A percentile compares a stretch with the other conserved stretches of the same genome.
phyloP scores from a whole-genome alignment of 2,329 filamentous ascomycete genomes.

The Colletotrichum limetticola region DNA sequence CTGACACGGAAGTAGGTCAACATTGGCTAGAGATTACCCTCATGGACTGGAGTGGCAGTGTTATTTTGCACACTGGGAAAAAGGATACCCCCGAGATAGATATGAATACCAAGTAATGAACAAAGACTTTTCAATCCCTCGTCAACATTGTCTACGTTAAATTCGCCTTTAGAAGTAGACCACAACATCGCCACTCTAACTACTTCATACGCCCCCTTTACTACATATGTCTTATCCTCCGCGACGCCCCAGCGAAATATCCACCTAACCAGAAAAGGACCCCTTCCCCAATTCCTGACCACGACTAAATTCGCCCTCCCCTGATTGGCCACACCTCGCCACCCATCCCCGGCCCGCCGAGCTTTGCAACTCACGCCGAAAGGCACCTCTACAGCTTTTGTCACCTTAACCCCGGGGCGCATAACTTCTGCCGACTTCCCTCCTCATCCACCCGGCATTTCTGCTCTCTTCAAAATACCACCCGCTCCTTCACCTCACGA shows the following conservation, averaged over 20 bases:
- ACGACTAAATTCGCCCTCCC: slow-evolving; percentile 14
- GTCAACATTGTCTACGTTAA: not conserved
- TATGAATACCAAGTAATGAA: not conserved
- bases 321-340: slow-evolving; percentile 28
- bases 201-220: not conserved
- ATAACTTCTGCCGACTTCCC: slow-evolving; percentile 33
- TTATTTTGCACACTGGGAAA: not conserved
- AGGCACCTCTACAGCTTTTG: slow-evolving; percentile 12
- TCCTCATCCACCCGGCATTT: slow-evolving; percentile 38
- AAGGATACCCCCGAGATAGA: slow-evolving; percentile 12
- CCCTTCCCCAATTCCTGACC: slow-evolving; percentile 15
- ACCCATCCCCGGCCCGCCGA: slow-evolving; percentile 17
- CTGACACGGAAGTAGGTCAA: not conserved
- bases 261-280: not conserved
- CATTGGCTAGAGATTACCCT: not conserved
- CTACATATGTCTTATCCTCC: not conserved
- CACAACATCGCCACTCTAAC: not conserved
- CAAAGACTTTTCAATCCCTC: not conserved
- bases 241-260: not conserved
- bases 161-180: too few relatives aligned
- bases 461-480: slow-evolving; percentile 39
- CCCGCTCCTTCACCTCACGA: not conserved
- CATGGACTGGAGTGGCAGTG: not conserved
- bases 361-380: slow-evolving; percentile 16
- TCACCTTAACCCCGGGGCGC: slow-evolving; percentile 11